These are phyloP conservation scores for Zanthoxylum bungeanum DNA, from an alignment of 345 rosid genomes.

Conservation along the genomic window DNA sequence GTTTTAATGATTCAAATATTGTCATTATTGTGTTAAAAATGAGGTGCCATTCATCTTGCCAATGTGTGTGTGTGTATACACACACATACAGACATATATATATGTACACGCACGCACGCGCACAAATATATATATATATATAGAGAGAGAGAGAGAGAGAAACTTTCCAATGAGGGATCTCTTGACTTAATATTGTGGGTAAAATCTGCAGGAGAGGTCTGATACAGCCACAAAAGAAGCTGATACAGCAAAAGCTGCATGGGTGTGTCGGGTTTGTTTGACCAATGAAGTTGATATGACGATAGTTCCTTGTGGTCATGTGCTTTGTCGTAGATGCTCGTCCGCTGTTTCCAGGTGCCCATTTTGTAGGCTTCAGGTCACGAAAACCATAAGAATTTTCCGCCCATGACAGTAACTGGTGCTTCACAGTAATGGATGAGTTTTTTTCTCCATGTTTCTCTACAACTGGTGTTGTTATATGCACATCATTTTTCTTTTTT, in stretches of 20 bases:
- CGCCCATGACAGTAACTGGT: constrained; percentile 45
- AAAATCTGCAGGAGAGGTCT: constrained; percentile 61
- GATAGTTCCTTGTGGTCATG: constrained; percentile 87
- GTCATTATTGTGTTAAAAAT: neutral
- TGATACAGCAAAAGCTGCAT: constrained; percentile 80
- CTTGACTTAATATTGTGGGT: neutral
- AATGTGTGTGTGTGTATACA: no score
- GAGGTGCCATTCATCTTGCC: neutral
- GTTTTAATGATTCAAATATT: no score
- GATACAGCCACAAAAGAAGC: constrained; percentile 71
- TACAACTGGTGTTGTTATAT: no score
- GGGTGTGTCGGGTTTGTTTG: constrained; percentile 83
- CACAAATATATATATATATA: no score
- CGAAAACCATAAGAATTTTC: constrained; percentile 62
- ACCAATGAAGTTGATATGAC: constrained; percentile 77
- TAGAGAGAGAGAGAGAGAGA: no score
- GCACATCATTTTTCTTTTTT: no score
- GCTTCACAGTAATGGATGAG: neutral
- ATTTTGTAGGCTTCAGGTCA: constrained; percentile 77
- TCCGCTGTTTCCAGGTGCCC: constrained; percentile 86
- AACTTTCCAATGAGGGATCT: neutral
- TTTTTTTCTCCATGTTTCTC: neutral
- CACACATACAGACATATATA: no score
- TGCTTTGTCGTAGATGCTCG: constrained; percentile 73
- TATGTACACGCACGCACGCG: no score